Evolutionary conservation across 805 yeast genomes (phyloP).

Genomic region (Cyberlindnera bimundalis): DNA sequence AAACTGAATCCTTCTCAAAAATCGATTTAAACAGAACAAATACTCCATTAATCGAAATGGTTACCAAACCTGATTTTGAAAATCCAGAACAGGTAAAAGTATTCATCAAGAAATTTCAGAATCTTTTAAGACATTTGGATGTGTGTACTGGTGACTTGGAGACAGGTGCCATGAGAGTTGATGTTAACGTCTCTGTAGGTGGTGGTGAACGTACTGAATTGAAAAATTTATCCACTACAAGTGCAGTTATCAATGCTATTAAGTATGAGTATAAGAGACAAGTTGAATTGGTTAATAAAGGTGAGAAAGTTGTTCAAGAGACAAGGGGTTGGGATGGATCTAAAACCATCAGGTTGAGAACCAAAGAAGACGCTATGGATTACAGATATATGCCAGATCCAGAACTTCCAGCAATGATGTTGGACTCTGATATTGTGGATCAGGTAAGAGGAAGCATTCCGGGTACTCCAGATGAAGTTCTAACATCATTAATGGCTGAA

Average conservation of each 20-base stretch:
- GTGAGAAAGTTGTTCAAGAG: slow-evolving; percentile 41
- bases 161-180: slow-evolving; percentile 92
- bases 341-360: slow-evolving; percentile 61
- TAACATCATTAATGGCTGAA: slow-evolving; percentile 39
- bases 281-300: slow-evolving; percentile 39
- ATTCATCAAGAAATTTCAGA: slow-evolving; percentile 79
- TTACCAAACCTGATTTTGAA: slow-evolving; percentile 84
- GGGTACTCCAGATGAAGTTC: slow-evolving; percentile 55
- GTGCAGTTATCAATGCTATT: slow-evolving; percentile 76
- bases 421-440: slow-evolving; percentile 41
- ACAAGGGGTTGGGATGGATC: slow-evolving; percentile 93
- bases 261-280: slow-evolving; percentile 74
- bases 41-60: slow-evolving; percentile 85
- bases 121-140: slow-evolving; percentile 59
- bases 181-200: slow-evolving; percentile 84
- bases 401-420: slow-evolving; percentile 62
- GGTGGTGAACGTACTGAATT: slow-evolving; percentile 77
- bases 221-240: slow-evolving; percentile 82
- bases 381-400: slow-evolving; percentile 95
- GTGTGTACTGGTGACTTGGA: slow-evolving; percentile 90
- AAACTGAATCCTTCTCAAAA: slow-evolving; percentile 34
- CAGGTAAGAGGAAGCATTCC: slow-evolving; percentile 47
- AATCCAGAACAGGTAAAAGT: slow-evolving; percentile 64
- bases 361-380: slow-evolving; percentile 79
- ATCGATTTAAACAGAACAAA: slow-evolving; percentile 84